Evolutionary conservation across 2,329 filamentous ascomycete species (phyloP).

Genomic region (Sarocladiaceae sp.): DNA sequence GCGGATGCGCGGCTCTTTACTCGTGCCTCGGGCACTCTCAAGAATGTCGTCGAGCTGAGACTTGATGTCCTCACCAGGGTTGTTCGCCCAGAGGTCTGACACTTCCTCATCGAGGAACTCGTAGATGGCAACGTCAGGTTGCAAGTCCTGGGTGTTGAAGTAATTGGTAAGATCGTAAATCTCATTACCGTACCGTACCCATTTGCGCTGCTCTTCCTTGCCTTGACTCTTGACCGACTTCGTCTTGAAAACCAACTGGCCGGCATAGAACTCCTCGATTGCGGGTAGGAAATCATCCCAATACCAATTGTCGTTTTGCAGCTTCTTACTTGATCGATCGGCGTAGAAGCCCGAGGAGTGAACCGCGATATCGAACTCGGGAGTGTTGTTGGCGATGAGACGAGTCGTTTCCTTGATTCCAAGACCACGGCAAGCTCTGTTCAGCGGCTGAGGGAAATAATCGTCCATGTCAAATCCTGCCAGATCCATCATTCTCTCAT

Average conservation of each 20-base stretch:
- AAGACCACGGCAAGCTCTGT: slow-evolving; percentile 66
- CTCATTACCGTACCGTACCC: slow-evolving; percentile 69
- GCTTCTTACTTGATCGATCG: slow-evolving; percentile 45
- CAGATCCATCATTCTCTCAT: slow-evolving; percentile 65
- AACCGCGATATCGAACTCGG: slow-evolving; percentile 45
- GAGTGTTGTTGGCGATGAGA: slow-evolving; percentile 60
- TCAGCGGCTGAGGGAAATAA: slow-evolving; percentile 81
- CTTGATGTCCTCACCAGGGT: slow-evolving; percentile 76
- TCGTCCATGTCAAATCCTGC: slow-evolving; percentile 71
- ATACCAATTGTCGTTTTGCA: slow-evolving; percentile 73
- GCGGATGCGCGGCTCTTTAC: slow-evolving; percentile 44
- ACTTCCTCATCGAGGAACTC: slow-evolving; percentile 67
- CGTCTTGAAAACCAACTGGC: slow-evolving; percentile 68
- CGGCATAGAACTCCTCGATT: slow-evolving; percentile 83
- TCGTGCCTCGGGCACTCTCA: slow-evolving; percentile 34
- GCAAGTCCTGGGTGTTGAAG: slow-evolving; percentile 63
- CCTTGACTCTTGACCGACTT: slow-evolving; percentile 59
- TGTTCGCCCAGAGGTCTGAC: slow-evolving; percentile 61
- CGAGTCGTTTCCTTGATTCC: slow-evolving; percentile 51
- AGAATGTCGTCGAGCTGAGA: slow-evolving; percentile 52
- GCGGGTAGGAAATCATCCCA: slow-evolving; percentile 62
- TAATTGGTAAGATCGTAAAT: slow-evolving; percentile 93
- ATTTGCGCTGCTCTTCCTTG: slow-evolving; percentile 59
- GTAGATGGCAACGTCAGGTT: slow-evolving; percentile 51
- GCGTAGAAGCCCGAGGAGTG: slow-evolving; percentile 66